A percentile compares a stretch with the other conserved stretches of the same genome.
These are phyloP conservation scores for Pichia membranifaciens DNA, from an alignment of 805 yeast species.

Conservation along the genomic window DNA sequence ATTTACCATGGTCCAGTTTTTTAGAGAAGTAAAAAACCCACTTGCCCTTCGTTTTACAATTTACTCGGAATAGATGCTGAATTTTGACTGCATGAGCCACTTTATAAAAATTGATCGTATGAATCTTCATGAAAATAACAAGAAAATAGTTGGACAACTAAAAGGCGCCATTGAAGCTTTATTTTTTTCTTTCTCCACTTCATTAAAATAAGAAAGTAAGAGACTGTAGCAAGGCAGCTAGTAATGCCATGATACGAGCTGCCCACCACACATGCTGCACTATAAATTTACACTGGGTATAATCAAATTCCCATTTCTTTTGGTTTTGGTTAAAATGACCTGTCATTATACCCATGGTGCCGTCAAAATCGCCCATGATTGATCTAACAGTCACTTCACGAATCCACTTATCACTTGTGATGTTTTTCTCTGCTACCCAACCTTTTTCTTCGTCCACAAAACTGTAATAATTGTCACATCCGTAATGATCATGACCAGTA, in stretches of 20 bases:
- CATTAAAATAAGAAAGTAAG: background rate
- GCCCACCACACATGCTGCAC: constrained; percentile 97
- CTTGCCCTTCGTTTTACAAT: no score
- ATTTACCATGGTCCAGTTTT: no score
- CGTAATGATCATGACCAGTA: constrained; percentile 96
- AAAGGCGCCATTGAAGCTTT: no score
- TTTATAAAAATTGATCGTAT: no score
- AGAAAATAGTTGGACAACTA: no score
- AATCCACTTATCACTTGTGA: constrained; percentile 35
- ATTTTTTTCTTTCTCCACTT: no score
- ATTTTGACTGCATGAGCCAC: no score
- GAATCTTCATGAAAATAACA: no score
- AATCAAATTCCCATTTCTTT: constrained; percentile 59
- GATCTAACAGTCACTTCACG: constrained; percentile 82
- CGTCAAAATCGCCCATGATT: constrained; percentile 95
- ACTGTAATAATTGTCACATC: constrained; percentile 72
- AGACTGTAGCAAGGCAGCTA: constrained; percentile 34
- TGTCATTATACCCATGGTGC: constrained; percentile 79
- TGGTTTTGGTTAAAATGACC: constrained; percentile 51
- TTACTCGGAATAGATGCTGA: no score
- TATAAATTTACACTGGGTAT: constrained; percentile 70
- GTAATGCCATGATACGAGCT: constrained; percentile 48
- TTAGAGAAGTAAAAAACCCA: no score
- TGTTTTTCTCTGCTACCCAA: constrained; percentile 56
- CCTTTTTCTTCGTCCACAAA: constrained; percentile 33